These are phyloP conservation scores for Phytophthora pistaciae DNA, from an alignment of 352 stramenopile species.

Conservation along the genomic window DNA sequence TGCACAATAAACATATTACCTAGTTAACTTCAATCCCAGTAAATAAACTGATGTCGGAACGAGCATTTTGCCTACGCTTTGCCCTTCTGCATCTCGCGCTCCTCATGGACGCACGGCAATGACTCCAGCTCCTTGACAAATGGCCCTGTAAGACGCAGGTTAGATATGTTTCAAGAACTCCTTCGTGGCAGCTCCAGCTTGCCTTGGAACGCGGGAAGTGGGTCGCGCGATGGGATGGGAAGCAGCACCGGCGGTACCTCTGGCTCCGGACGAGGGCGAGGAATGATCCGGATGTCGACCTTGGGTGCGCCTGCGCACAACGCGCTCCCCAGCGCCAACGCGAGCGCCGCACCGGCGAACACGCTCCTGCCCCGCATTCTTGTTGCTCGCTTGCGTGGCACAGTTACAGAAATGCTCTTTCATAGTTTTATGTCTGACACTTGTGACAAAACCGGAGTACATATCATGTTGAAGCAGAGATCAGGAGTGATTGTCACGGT, in stretches of 20 bases:
- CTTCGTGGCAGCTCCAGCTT: not conserved
- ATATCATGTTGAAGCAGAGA: slow-evolving; percentile 12
- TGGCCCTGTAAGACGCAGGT: slow-evolving; percentile 35
- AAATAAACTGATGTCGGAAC: not conserved
- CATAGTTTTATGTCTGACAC: not conserved
- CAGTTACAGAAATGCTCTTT: slow-evolving; percentile 20
- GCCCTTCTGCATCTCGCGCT: slow-evolving; percentile 45
- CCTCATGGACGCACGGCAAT: slow-evolving; percentile 56
- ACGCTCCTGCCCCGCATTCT: slow-evolving; percentile 34
- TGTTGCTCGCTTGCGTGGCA: slow-evolving; percentile 10
- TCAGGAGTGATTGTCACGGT: slow-evolving; percentile 37
- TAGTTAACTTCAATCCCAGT: not conserved
- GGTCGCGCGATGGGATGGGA: slow-evolving; percentile 60
- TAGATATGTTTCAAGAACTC: slow-evolving; percentile 13
- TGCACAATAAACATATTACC: slow-evolving; percentile 20
- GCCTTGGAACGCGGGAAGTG: slow-evolving; percentile 54
- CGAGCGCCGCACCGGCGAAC: slow-evolving; percentile 18
- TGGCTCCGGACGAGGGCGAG: slow-evolving; percentile 34
- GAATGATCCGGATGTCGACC: slow-evolving; percentile 71
- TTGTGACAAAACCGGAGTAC: not conserved
- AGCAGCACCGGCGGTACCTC: slow-evolving; percentile 19
- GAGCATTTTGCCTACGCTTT: slow-evolving; percentile 45
- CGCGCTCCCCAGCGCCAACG: slow-evolving; percentile 30
- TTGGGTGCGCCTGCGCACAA: slow-evolving; percentile 53
- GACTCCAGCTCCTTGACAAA: slow-evolving; percentile 44